Base-by-base conservation (phyloP, 2,329 filamentous ascomycete genomes). In the Trichophyton mentagrophytes region DNA sequence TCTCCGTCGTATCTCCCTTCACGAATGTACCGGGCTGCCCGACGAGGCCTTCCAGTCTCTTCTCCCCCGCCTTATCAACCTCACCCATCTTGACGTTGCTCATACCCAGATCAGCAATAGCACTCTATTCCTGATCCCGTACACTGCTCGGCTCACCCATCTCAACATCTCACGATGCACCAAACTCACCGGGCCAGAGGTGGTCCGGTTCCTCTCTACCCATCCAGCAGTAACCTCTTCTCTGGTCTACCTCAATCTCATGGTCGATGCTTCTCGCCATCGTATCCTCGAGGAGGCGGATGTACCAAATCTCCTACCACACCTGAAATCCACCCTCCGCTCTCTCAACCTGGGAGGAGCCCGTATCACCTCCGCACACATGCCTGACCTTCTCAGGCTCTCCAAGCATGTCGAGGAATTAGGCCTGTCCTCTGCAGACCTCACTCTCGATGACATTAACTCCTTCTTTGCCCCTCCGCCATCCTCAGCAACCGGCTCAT, bases 51-150 rank as follows among this genome's bases (percentile, higher is more conserved):
- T 89, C 67, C 85, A 88, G 67, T 78, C 77, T 1, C 76, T 92
- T 15, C 77, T 93, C 9, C 86, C 88, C n/a, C 82, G 83, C n/a
- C 77, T 92, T 56, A 71, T 77, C 27, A 78, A 81, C 60, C 76
- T 90, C 60, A 92, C 88, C 0, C 88, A 91, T 69, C 81, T 93
- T 42, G 89, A 93, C 68, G 79, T 91, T n/a, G 83, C 86, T 8
- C 87, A 88, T 66, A 91, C 88, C 1, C 82, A 86, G 65, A 83
- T 93, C 67, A 90, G 85, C 38, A 83, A 90, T 70, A 76, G 79
- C 25, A 88, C 88, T 3, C 78, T 93, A 15, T 76, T 81, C 66
- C 83, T 83, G 20, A 88, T 92, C 64, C 87, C 88, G 0, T 69
- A 78, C n/a, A 85, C 85, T 3, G 88, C 89, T 9, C 79, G 77